Base-by-base conservation (phyloP, 768 basidiomycete species). In the Auricularia heimuer region DNA sequence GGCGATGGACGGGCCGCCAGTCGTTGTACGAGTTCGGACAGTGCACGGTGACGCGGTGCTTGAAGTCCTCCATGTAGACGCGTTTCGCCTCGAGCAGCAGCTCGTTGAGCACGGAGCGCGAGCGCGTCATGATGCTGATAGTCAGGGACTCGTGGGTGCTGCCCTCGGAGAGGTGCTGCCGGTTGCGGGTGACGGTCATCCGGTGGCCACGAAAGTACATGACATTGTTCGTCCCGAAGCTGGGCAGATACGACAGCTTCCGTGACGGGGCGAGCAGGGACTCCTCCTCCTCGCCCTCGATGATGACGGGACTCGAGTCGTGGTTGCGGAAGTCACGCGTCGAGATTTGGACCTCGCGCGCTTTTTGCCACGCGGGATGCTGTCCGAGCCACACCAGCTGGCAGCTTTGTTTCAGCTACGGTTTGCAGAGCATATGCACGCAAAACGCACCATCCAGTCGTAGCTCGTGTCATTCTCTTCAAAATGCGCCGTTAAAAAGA, bases 401-500 rank as follows among this genome's bases (percentile, higher is more conserved):
- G 39, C 39, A 42, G 39, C 7, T 42, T 42, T 8, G 39, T 42
- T 42, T 42, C 8, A 42, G 12, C 39, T 8, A 8, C 39, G 39
- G 39, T 7, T 42, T 14, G 39, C 39, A 7, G 12, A 14, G 39
- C 7, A 8, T 42, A 42, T 14, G 7, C 29, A 29, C 29, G 0
- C 29, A 29, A 29, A 29, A 42, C 39, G 7, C 12, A 42, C 39
- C 69, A 90, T 78, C 89, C 89, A 90, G 45, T 80, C 87, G 68
- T 80, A 88, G 64, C 81, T 78, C n/a, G 70, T 62, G 67, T 90
- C 88, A 0, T 80, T 75, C 3, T 85, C 82, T 1, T 85, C 79
- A 63, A 90, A 86, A 37, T 74, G 76, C 1, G 84, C 86, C 0
- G 85, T 88, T 61, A 90, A 74, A 72, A 84, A 86, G 70, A 89